These are phyloP conservation scores for Thinopyrum elongatum DNA, from an alignment of 176 grass and related monocot genomes.

Conservation along the genomic window DNA sequence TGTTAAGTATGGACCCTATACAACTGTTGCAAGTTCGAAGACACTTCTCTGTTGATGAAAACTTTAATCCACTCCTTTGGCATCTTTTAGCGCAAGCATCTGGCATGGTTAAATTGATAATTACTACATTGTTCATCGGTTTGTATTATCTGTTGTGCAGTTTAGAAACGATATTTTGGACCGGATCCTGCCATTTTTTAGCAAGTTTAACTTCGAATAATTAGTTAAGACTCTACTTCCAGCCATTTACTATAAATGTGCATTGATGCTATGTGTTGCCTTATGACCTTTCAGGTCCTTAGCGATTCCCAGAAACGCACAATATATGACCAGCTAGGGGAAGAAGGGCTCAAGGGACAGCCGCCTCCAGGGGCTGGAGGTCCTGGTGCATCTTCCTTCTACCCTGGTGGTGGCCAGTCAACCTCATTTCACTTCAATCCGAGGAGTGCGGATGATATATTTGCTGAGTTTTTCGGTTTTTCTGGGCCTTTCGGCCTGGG, in stretches of 20 bases:
- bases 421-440: constrained; percentile 66
- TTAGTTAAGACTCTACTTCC: background rate
- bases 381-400: constrained; percentile 44
- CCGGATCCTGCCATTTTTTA: background rate
- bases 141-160: background rate
- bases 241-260: background rate
- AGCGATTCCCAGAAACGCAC: constrained; percentile 86
- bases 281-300: constrained; percentile 58
- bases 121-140: background rate
- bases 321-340: constrained; percentile 86
- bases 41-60: background rate
- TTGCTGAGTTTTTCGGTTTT: constrained; percentile 83
- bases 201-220: background rate
- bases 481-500: constrained; percentile 29
- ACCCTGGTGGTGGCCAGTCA: constrained; percentile 40
- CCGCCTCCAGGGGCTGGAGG: constrained; percentile 56
- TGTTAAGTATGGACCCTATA: background rate
- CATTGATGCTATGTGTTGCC: constrained; percentile 12
- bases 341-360: constrained; percentile 83
- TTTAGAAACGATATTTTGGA: background rate
- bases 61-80: background rate
- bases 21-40: background rate
- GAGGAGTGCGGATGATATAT: constrained; percentile 75
- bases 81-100: background rate
- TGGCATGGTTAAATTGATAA: background rate